phyloP scores from a whole-genome alignment of 768 basidiomycete genomes.

The Leccinum fibrillosum region DNA sequence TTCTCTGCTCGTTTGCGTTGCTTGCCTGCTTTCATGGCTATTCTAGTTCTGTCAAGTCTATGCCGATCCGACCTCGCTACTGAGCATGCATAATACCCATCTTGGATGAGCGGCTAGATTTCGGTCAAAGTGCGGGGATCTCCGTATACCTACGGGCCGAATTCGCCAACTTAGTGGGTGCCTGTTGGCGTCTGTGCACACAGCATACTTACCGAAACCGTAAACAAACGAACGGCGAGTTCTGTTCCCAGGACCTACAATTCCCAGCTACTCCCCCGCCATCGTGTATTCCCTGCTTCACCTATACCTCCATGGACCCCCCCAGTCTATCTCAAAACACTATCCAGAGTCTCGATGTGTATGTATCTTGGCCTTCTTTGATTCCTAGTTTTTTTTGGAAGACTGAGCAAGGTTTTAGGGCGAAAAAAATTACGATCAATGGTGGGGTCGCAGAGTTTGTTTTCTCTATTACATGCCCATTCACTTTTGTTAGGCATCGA shows the following conservation, averaged over 20 bases:
- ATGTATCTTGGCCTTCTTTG: not conserved
- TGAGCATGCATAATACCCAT: not conserved
- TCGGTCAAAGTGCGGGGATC: conserved; percentile 8
- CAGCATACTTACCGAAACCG: conserved; percentile 9
- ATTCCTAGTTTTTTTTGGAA: not conserved
- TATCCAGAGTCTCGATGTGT: conserved; percentile 2
- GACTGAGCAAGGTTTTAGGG: conserved; percentile 4
- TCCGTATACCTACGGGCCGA: not conserved
- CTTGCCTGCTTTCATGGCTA: not conserved
- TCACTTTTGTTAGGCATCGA: conserved; percentile 5
- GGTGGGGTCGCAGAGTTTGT: not conserved
- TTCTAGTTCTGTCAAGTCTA: not conserved
- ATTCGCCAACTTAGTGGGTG: not conserved
- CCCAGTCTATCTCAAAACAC: not conserved
- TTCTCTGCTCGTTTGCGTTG: not conserved
- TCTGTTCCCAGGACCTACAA: conserved; percentile 10
- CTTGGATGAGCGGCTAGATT: not conserved
- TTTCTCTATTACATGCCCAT: not conserved
- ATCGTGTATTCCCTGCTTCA: not conserved
- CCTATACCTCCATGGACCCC: conserved; percentile 4
- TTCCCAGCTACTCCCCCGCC: not conserved
- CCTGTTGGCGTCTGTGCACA: conserved; percentile 15
- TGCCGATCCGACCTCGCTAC: not conserved
- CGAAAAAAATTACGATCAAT: conserved; percentile 10
- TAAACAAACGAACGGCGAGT: conserved; percentile 10